Evolutionary conservation across 2,329 filamentous ascomycete genomes (phyloP), one percentile per base, ranked within the genome.

Genomic region (Penicillium sp.): DNA sequence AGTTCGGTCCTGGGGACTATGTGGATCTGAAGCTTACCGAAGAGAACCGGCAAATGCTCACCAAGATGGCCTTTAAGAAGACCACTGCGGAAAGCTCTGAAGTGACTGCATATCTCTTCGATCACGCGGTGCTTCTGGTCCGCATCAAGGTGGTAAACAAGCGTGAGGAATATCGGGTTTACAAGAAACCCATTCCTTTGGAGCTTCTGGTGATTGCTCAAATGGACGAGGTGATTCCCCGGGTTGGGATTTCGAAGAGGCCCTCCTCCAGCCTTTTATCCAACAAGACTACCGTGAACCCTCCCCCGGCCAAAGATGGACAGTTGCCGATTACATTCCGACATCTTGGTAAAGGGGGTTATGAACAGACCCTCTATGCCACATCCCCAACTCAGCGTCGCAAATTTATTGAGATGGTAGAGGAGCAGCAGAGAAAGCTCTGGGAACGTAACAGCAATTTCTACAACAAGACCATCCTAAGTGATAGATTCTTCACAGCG

Each of bases 341-440:
- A 58, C 89, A 96, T 75, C 78, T 98, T 49, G 93, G 93, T 40
- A 96, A 95, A 70, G 90, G 89, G 44, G 93, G 91, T 26, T 98
- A 96, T 64, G 91, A 96, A 66, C 75, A 89, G 60, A 93, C 90
- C 3, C 77, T 98, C 4, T 97, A 86, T 68, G 91, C 89, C 38
- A 83, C 85, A 8, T 94, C 88, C 49, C 85, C 88, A 58, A 86
- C 88, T 7, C 87, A 89, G 22, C 81, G 93, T 48, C 88, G 91
- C 67, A 98, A 97, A 70, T 98, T 93, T 85, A 89, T 98, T 65
- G 90, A 98, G 71, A 85, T 88, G 62, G 96, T 98, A 59, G 89
- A 95, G 62, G 79, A 83, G 40, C 89, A 95, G 56, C 94, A 98
- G 68, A 83, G 87, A 60, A 87, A 86, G 52, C 77, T 98, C 47